A percentile compares a stretch with the other conserved stretches of the same genome.
These are phyloP conservation scores for Lobulomyces angularis DNA, from an alignment of 192 early-diverging fungal species.

Conservation along the genomic window DNA sequence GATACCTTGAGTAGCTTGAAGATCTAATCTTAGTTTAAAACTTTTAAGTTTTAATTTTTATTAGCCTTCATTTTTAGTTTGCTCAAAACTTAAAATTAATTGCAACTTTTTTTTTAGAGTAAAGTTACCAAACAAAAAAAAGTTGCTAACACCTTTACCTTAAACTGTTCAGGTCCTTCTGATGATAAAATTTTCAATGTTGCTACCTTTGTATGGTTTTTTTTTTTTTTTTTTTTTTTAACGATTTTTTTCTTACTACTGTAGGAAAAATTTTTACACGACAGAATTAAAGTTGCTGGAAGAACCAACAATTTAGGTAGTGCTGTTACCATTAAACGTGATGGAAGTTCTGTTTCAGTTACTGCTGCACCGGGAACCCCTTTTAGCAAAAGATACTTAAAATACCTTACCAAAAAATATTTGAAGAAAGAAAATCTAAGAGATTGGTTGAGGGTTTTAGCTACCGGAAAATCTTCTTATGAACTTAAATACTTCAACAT, in stretches of 20 bases:
- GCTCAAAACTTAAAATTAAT: too few relatives aligned
- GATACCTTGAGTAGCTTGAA: too few relatives aligned
- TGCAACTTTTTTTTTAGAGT: too few relatives aligned
- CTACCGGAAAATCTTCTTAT: slow-evolving; percentile 77
- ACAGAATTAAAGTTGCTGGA: slow-evolving; percentile 94
- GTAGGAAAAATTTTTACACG: slow-evolving; percentile 97
- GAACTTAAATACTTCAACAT: slow-evolving; percentile 95
- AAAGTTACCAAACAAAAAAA: too few relatives aligned
- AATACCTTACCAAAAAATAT: slow-evolving; percentile 99
- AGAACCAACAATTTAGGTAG: slow-evolving; percentile 92
- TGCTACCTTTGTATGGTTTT: slow-evolving; percentile 70
- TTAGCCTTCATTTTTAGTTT: too few relatives aligned
- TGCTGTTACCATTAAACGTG: slow-evolving; percentile 69
- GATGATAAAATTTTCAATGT: slow-evolving; percentile 93
- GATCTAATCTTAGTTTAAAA: too few relatives aligned
- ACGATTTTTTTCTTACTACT: slow-evolving; percentile 5
- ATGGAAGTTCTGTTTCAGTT: slow-evolving; percentile 59
- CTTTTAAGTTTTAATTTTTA: too few relatives aligned
- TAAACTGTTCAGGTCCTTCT: slow-evolving; percentile 87
- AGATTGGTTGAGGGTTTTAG: slow-evolving; percentile 96
- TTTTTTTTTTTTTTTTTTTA: background rate
- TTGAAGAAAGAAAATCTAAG: slow-evolving; percentile 98
- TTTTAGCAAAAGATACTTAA: slow-evolving; percentile 98
- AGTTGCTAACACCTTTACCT: slow-evolving; percentile 65
- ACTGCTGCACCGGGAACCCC: slow-evolving; percentile 49